A percentile compares a stretch with the other conserved stretches of the same genome.
Conservation (phyloP, 805 yeast species). For the Wickerhamomyces ciferrii region DNA sequence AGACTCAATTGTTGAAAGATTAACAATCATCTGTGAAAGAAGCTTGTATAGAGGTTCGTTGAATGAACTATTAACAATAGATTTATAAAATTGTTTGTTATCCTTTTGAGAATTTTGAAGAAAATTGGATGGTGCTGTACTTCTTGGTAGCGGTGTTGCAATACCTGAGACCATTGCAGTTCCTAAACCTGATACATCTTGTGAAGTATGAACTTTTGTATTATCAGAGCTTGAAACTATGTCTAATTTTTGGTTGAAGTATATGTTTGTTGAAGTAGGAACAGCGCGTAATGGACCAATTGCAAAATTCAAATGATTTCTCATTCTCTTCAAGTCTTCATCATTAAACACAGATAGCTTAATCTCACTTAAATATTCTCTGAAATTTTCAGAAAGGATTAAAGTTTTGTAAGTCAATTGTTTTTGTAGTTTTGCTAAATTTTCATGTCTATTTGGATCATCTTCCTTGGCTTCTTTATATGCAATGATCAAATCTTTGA, state of each 20-base stretch:
- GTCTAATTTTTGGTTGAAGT: conserved; percentile 1
- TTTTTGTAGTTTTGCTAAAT: conserved; percentile 19
- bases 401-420: conserved; percentile 26
- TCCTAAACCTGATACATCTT: background rate
- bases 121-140: background rate
- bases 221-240: background rate
- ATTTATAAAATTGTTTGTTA: conserved; percentile 19
- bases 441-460: conserved; percentile 9
- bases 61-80: conserved; percentile 28
- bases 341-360: conserved; percentile 29
- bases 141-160: conserved; percentile 30
- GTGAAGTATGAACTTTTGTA: conserved; percentile 1
- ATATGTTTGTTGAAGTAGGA: conserved; percentile 23
- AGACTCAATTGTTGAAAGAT: conserved; percentile 19
- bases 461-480: conserved; percentile 4
- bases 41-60: conserved; percentile 23
- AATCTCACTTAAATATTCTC: conserved; percentile 38
- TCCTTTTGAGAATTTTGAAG: conserved; percentile 2
- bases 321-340: conserved; percentile 26
- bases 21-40: conserved; percentile 26
- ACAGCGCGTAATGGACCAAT: conserved; percentile 35
- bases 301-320: conserved; percentile 37
- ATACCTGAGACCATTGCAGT: conserved; percentile 18
- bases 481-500: conserved; percentile 20
- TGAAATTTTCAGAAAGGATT: conserved; percentile 31